A percentile compares a stretch with the other conserved stretches of the same genome.
These are phyloP conservation scores for Pleurostoma richardsiae DNA, from an alignment of 2,329 filamentous ascomycete genomes.

Conservation along the genomic window DNA sequence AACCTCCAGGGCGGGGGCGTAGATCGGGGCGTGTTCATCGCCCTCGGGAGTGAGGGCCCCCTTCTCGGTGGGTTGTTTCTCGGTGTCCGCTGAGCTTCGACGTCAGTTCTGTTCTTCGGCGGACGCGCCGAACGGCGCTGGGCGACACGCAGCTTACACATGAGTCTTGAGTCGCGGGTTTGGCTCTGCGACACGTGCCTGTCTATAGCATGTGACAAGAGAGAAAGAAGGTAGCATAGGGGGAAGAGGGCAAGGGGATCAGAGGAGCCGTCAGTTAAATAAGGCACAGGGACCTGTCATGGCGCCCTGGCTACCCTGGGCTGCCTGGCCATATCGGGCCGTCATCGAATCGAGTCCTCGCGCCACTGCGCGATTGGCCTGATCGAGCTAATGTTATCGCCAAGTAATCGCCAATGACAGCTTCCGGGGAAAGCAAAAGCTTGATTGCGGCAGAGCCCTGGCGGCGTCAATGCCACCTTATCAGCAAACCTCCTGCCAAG, in stretches of 20 bases:
- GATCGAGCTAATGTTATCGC: background rate
- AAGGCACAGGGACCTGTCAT: background rate
- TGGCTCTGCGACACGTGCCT: background rate
- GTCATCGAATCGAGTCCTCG: background rate
- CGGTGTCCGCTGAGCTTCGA: constrained; percentile 1
- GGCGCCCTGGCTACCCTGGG: background rate
- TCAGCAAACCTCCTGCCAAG: constrained; percentile 2
- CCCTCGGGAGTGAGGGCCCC: background rate
- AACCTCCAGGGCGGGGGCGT: background rate
- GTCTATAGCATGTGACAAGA: background rate
- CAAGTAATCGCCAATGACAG: too few species aligned
- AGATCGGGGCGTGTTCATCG: constrained; percentile 4
- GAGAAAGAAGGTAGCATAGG: background rate
- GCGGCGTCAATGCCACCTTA: background rate
- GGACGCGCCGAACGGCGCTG: too few species aligned
- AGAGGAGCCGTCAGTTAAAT: background rate
- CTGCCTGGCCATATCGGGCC: background rate
- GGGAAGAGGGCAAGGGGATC: background rate
- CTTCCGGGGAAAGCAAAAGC: background rate
- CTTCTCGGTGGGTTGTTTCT: background rate
- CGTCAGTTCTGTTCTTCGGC: background rate
- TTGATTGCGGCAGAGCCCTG: background rate
- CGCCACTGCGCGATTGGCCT: background rate
- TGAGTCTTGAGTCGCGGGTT: background rate
- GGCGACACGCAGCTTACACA: background rate